Evolutionary conservation across 306 rosid species (phyloP), one percentile per base, ranked within the genome.

Genomic region (Malus sieversii): DNA sequence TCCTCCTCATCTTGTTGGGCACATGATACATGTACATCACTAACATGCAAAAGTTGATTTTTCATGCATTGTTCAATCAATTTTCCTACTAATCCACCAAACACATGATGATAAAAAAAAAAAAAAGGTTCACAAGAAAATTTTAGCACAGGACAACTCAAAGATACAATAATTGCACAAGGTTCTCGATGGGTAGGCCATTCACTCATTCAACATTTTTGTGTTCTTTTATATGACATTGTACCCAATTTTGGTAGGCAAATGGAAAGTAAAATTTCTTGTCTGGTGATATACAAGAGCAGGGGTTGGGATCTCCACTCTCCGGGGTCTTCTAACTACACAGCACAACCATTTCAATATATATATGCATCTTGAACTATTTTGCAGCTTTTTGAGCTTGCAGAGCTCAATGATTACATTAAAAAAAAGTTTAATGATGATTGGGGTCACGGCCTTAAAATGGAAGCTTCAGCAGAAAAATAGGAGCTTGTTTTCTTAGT

Each of bases 371-470:
- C 10, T 57, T 60, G 35, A 25, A 25, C 35, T 25, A 60, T 25
- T 55, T 25, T 38, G 66, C 78, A 53, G 69, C 62, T 79, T 45
- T 66, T n/a, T 57, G 52, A 57, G 44, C 38, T 32, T 75, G 74
- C 64, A 25, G 68, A 60, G 46, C 29, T 35, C 79, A 73, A 62
- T 51, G 76, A 67, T 67, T 82, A 71, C 40, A 32, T 20, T 60
- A 11, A 67, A 68, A 14, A 74, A 20, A 74, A 30, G 22, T 61
- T 5, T 3, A 32, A n/a, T 25, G 63, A 57, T 46, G 19, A 51
- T 32, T 71, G 40, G 48, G 25, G 25, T 25, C 38, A 61, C 19
- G 51, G 23, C 52, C 18, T 71, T 48, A 12, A 55, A 71, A 71
- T 52, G 75, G 64, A 51, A 52, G 48, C 40, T 32, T 57, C 53